Percentiles rank a stretch among this genome's conserved stretches.
phyloP scores from a whole-genome alignment of 208 protist species.

The Trichomonas vaginalis region DNA sequence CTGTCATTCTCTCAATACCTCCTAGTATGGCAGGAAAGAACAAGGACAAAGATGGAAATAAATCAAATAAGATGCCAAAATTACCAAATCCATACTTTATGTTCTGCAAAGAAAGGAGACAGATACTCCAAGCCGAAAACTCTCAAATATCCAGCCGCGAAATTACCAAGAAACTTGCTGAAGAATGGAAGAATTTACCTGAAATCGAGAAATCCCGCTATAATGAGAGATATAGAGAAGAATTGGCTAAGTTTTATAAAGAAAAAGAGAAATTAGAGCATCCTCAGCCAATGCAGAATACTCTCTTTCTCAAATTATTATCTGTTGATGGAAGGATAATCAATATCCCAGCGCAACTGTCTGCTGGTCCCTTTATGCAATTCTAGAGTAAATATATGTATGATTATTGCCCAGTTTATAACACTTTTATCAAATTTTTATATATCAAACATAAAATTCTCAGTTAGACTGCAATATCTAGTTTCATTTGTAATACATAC shows the following conservation, averaged over 20 bases:
- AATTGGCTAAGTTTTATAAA: background rate
- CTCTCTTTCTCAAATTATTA: no score
- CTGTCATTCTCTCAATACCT: background rate
- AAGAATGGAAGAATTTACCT: background rate
- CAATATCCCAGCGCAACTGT: no score
- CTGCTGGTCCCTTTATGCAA: no score
- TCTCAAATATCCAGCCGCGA: background rate
- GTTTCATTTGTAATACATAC: no score
- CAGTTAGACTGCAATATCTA: no score
- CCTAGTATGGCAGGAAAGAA: background rate
- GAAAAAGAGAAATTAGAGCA: no score
- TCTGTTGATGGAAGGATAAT: no score
- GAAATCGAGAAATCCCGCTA: background rate
- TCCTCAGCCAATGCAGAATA: no score
- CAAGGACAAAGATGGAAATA: background rate
- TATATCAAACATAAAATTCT: no score
- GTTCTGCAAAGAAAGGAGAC: background rate
- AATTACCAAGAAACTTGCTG: background rate
- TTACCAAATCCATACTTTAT: slow-evolving; percentile 2
- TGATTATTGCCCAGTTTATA: no score
- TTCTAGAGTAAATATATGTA: no score
- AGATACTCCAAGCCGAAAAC: background rate
- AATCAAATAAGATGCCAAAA: background rate
- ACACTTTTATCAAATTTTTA: no score
- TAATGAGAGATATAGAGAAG: background rate